Base-by-base conservation (phyloP, 345 rosid species). In the Streptanthus diversifolius region DNA sequence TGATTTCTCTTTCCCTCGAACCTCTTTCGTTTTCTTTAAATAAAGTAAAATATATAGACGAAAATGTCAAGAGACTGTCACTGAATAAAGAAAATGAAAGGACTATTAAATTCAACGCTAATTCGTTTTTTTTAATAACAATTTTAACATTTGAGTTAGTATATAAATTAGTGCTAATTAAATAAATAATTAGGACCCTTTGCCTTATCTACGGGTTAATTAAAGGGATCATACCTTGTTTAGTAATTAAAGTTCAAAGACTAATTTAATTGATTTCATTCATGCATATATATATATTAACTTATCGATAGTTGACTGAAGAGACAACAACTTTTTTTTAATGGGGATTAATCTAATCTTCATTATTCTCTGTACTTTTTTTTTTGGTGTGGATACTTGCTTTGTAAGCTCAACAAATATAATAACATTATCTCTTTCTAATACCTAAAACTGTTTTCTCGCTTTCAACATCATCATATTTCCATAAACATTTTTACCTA, bases 171-270 rank as follows among this genome's bases (percentile, higher is more conserved):
- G 14, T 63, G 37, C 10, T 63, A 63, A 25, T 7, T 25, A 5
- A 27, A 13, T 13, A 4, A 29, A 15, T 27, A 37, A 61, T 59
- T 70, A 71, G 59, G 40, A 60, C n/a, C 39, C 2, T 67, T 59
- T 22, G 56, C 79, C 17, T 75, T 60, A 68, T 41, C 35, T 41
- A 40, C 69, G 68, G 69, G 39, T 75, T 75, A 68, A 75, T 75
- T 61, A 68, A 75, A 76, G 70, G 5, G 58, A 18, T 43, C 64
- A 35, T 76, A 19, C 55, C 74, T 62, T 69, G 21, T 24, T 62
- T 53, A 10, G 25, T 54, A 69, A 53, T 76, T 68, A 62, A 68
- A 68, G 63, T 15, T 58, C n/a, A n/a, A n/a, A n/a, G n/a, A n/a
- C n/a, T n/a, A 12, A 61, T 43, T 68, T 75, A 52, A 75, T 68